Percentiles rank a stretch among this genome's conserved stretches.
Evolutionary conservation across 2,329 filamentous ascomycete species (phyloP).

Genomic region (Endothia cerciana): DNA sequence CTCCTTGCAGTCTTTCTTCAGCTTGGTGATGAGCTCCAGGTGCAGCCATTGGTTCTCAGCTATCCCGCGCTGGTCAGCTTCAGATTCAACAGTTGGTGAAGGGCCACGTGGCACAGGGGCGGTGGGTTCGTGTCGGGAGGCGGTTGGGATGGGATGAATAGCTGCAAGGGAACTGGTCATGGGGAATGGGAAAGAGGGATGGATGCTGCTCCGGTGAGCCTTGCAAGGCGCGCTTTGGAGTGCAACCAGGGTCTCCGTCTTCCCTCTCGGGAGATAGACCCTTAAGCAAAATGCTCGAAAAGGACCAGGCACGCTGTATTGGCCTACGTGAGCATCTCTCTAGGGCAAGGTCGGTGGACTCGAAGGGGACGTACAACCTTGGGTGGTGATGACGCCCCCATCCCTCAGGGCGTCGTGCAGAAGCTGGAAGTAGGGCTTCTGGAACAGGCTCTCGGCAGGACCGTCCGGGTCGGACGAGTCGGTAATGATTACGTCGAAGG

Average conservation of each 20-base stretch:
- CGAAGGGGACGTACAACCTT: slow-evolving; percentile 98
- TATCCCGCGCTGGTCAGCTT: slow-evolving; percentile 42
- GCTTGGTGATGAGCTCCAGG: slow-evolving; percentile 86
- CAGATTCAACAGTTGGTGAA: not conserved
- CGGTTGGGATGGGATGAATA: not conserved
- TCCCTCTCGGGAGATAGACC: slow-evolving; percentile 7
- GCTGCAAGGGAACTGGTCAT: not conserved
- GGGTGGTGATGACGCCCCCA: slow-evolving; percentile 97
- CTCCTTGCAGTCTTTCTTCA: slow-evolving; percentile 95
- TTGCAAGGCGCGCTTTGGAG: slow-evolving; percentile 16
- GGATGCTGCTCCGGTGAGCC: slow-evolving; percentile 6
- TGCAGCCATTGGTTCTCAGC: slow-evolving; percentile 99
- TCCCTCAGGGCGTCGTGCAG: slow-evolving; percentile 87
- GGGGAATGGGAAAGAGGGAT: not conserved
- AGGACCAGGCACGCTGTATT: slow-evolving; percentile 39
- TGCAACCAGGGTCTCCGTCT: slow-evolving; percentile 5
- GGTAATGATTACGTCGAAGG: slow-evolving; percentile 99
- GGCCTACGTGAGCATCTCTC: slow-evolving; percentile 36
- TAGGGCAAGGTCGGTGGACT: slow-evolving; percentile 37
- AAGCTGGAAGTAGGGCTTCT: slow-evolving; percentile 98
- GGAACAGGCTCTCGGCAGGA: slow-evolving; percentile 93
- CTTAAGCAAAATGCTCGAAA: slow-evolving; percentile 26
- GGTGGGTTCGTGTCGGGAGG: not conserved
- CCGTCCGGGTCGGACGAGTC: slow-evolving; percentile 98
- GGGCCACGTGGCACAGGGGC: not conserved